Conservation (phyloP, 306 rosid species). For the Castanea sativa region DNA sequence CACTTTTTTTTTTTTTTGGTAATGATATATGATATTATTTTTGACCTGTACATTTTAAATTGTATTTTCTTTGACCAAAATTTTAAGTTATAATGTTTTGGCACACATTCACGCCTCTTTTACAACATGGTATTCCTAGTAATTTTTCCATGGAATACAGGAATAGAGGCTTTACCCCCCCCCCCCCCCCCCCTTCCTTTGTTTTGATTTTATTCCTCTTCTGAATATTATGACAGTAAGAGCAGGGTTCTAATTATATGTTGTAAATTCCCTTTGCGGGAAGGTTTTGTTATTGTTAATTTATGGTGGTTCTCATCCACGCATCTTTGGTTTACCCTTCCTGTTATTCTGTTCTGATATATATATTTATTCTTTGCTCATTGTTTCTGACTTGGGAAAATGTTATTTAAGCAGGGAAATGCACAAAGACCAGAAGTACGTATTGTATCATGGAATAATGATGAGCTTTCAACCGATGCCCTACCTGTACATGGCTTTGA, state of each 20-base stretch:
- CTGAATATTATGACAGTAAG: neutral
- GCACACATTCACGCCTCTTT: neutral
- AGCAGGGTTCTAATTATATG: neutral
- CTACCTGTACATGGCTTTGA: slow-evolving; percentile 93
- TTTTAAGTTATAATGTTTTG: neutral
- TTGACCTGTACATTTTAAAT: neutral
- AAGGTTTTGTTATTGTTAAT: neutral
- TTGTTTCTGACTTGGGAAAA: slow-evolving; percentile 30
- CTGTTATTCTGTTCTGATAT: neutral
- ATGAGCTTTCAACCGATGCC: slow-evolving; percentile 95
- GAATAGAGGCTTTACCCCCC: neutral
- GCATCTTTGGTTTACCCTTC: neutral
- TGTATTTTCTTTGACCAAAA: neutral
- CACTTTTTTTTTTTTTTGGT: neutral
- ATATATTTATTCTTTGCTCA: neutral
- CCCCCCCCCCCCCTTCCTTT: neutral
- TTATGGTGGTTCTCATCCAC: neutral
- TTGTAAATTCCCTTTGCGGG: neutral
- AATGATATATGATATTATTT: neutral
- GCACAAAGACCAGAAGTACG: slow-evolving; percentile 97
- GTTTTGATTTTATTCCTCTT: neutral
- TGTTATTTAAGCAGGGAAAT: slow-evolving; percentile 71
- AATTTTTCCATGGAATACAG: neutral
- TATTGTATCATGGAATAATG: slow-evolving; percentile 84
- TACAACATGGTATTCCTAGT: neutral